Evolutionary conservation across 2,329 filamentous ascomycete species (phyloP).

Genomic region (Ophiostoma sp.): DNA sequence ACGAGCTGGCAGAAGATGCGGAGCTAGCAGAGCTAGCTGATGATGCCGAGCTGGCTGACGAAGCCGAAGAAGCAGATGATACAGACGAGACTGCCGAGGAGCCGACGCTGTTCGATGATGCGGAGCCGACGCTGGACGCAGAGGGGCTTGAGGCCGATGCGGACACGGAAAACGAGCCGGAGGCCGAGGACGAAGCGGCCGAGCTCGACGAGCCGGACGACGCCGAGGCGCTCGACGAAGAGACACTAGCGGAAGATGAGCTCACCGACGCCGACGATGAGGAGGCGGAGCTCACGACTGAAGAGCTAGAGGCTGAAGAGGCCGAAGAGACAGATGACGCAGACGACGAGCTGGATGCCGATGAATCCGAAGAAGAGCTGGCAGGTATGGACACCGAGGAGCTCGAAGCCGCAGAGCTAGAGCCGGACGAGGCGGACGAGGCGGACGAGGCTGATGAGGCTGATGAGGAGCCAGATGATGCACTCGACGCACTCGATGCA

Average conservation of each 20-base stretch:
- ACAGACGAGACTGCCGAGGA: too few species aligned
- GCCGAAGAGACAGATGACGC: not conserved
- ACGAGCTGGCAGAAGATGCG: not conserved
- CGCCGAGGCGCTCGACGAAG: not conserved
- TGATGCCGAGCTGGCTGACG: not conserved
- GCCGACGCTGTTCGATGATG: too few species aligned
- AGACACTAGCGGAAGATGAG: not conserved
- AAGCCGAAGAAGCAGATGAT: too few species aligned
- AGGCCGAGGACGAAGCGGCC: not conserved
- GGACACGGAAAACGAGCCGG: too few species aligned
- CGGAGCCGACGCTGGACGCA: too few species aligned
- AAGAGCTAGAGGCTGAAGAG: not conserved
- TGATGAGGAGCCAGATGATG: not conserved
- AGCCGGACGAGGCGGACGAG: not conserved
- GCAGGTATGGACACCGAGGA: not conserved
- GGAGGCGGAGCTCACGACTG: not conserved
- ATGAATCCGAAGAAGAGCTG: not conserved
- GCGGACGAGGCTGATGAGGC: too few species aligned
- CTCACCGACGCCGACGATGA: not conserved
- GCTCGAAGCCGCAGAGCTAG: not conserved
- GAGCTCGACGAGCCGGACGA: not conserved
- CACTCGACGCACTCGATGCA: not conserved
- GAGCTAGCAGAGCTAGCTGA: too few species aligned
- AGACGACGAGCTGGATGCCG: not conserved
- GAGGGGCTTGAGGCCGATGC: not conserved